Conservation (phyloP, 2,329 filamentous ascomycete genomes). For the Parafenestella ontariensis region DNA sequence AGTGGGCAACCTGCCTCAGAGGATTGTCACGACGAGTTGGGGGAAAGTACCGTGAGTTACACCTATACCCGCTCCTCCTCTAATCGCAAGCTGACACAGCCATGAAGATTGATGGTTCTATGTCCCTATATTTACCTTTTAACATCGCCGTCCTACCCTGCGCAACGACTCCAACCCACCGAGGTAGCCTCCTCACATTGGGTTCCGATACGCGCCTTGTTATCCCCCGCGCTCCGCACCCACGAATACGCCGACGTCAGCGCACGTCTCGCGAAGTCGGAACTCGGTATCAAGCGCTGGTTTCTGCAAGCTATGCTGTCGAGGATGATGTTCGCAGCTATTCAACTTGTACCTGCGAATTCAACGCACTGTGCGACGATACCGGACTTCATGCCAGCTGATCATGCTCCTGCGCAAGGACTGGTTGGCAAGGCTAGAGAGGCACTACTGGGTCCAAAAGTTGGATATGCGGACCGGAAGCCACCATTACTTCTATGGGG, state of each 20-base stretch:
- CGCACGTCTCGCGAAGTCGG: slow-evolving; percentile 65
- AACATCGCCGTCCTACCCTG: slow-evolving; percentile 62
- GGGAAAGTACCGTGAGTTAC: slow-evolving; percentile 65
- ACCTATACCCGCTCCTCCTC: not conserved
- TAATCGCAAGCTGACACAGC: slow-evolving; percentile 1
- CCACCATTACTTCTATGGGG: slow-evolving; percentile 72
- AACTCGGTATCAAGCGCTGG: slow-evolving; percentile 61
- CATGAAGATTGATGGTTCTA: slow-evolving; percentile 69
- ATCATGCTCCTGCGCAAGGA: slow-evolving; percentile 15
- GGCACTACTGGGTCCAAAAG: slow-evolving; percentile 24
- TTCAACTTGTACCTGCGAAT: slow-evolving; percentile 67
- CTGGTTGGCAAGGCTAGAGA: slow-evolving; percentile 21
- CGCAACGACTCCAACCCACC: slow-evolving; percentile 68
- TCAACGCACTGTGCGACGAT: slow-evolving; percentile 64
- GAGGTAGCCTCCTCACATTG: slow-evolving; percentile 74
- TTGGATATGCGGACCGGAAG: slow-evolving; percentile 42
- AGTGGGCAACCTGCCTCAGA: slow-evolving; percentile 69
- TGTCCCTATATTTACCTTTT: slow-evolving; percentile 73
- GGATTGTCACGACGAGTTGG: slow-evolving; percentile 71
- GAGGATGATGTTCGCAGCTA: slow-evolving; percentile 72
- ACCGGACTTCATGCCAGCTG: slow-evolving; percentile 55
- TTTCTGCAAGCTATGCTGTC: slow-evolving; percentile 65
- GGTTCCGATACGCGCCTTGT: slow-evolving; percentile 68
- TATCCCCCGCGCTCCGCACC: slow-evolving; percentile 67
- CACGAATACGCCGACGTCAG: slow-evolving; percentile 70